Conservation (phyloP, 441 rosid genomes). For the Kokia cookei region DNA sequence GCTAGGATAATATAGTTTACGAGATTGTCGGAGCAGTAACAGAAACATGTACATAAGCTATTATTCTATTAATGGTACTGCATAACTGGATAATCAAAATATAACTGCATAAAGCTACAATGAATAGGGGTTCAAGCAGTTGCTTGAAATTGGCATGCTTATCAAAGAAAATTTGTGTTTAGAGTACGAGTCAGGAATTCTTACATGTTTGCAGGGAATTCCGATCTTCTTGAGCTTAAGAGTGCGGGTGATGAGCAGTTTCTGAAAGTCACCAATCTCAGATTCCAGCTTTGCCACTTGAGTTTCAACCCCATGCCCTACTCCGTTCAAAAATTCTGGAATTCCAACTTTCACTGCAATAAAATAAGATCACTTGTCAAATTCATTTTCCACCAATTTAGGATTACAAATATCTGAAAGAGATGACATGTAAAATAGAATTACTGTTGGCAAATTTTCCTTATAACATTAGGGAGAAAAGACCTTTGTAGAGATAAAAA, state of each 20-base stretch:
- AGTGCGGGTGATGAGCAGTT: constrained; percentile 48
- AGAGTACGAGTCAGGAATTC: constrained; percentile 1
- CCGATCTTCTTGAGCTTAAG: constrained; percentile 61
- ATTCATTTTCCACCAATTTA: background rate
- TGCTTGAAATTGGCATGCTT: background rate
- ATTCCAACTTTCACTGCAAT: constrained; percentile 57
- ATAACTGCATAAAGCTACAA: background rate
- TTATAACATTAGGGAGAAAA: background rate
- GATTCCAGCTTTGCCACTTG: constrained; percentile 55
- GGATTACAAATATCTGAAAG: background rate
- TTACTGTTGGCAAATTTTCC: background rate
- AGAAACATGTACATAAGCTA: background rate
- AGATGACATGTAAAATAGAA: background rate
- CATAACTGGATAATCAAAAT: background rate
- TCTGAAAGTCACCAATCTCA: constrained; percentile 54
- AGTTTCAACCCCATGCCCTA: constrained; percentile 57
- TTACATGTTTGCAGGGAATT: constrained; percentile 70
- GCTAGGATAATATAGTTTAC: background rate
- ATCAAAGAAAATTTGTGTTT: background rate
- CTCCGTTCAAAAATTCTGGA: constrained; percentile 62
- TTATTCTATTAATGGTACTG: background rate
- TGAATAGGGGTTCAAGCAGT: background rate
- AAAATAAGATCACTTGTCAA: constrained; percentile 11
- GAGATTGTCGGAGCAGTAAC: background rate
- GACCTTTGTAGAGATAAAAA: background rate